Percentiles rank a stretch among this genome's conserved stretches.
Conservation (phyloP, 371 early-diverging fungal species). For the Thermomucor indicae-seudaticae region DNA sequence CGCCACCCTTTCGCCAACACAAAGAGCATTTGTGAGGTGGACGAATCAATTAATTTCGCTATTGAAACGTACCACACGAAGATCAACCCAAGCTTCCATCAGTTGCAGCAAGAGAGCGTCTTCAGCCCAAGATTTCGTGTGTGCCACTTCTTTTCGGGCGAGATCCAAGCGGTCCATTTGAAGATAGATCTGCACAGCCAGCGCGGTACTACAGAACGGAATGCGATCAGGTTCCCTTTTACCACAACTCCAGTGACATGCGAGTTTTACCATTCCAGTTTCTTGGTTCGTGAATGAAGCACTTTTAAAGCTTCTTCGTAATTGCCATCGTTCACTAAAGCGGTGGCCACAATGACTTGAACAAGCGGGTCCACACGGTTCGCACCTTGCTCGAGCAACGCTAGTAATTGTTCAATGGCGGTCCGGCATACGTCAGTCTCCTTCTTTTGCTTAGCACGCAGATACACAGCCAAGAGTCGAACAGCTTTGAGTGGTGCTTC, state of each 20-base stretch:
- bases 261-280: slow-evolving; percentile 70
- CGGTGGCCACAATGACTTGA: slow-evolving; percentile 42
- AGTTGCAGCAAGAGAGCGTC: slow-evolving; percentile 89
- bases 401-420: slow-evolving; percentile 32
- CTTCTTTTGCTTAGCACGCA: slow-evolving; percentile 36
- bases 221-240: no score
- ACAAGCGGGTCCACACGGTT: slow-evolving; percentile 40
- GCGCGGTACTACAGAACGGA: slow-evolving; percentile 52
- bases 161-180: slow-evolving; percentile 82
- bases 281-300: slow-evolving; percentile 65
- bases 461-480: slow-evolving; percentile 49
- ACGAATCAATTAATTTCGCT: background rate
- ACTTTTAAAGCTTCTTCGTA: slow-evolving; percentile 56
- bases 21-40: background rate
- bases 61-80: slow-evolving; percentile 49
- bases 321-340: slow-evolving; percentile 40
- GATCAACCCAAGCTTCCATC: slow-evolving; percentile 88
- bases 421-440: slow-evolving; percentile 1
- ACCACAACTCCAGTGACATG: no score
- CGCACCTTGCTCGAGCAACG: slow-evolving; percentile 42
- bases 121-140: slow-evolving; percentile 81
- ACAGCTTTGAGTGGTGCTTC: slow-evolving; percentile 48
- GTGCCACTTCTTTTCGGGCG: slow-evolving; percentile 76
- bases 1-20: slow-evolving; percentile 77
- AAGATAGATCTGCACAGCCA: slow-evolving; percentile 78